Evolutionary conservation across 768 basidiomycete genomes (phyloP).

Genomic region (Cyathus striatus): DNA sequence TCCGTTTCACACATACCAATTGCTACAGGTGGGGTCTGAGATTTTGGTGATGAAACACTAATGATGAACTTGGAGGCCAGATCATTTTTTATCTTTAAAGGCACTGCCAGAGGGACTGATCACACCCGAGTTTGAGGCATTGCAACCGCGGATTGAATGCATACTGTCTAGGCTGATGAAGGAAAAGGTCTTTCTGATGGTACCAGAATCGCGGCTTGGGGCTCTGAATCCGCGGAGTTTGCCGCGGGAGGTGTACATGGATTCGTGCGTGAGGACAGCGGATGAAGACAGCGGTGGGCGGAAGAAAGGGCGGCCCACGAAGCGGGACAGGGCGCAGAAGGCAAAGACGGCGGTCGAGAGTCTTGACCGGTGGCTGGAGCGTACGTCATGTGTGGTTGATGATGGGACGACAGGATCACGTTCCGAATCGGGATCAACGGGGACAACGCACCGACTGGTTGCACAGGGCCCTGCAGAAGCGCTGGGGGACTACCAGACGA

Average conservation of each 20-base stretch:
- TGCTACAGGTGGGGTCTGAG: conserved; percentile 43
- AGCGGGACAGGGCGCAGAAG: conserved; percentile 52
- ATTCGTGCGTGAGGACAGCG: conserved; percentile 24
- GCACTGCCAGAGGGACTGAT: conserved; percentile 41
- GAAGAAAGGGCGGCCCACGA: conserved; percentile 62
- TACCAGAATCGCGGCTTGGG: conserved; percentile 45
- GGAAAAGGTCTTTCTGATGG: conserved; percentile 50
- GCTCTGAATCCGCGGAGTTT: conserved; percentile 59
- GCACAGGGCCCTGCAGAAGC: background rate
- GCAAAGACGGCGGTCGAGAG: conserved; percentile 42
- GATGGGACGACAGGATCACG: background rate
- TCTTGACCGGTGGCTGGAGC: conserved; percentile 46
- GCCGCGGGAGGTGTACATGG: conserved; percentile 62
- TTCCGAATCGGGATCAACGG: background rate
- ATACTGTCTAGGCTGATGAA: conserved; percentile 44
- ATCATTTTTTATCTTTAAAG: conserved; percentile 47
- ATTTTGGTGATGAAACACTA: conserved; percentile 2
- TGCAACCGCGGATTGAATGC: conserved; percentile 47
- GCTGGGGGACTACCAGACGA: conserved; percentile 31
- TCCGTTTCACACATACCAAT: conserved; percentile 52
- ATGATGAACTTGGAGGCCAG: conserved; percentile 31
- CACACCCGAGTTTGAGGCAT: conserved; percentile 30
- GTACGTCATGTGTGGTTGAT: conserved; percentile 12
- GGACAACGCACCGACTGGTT: background rate
- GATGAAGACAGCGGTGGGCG: conserved; percentile 24